These are phyloP conservation scores for Aureobasidium sp. DNA, from an alignment of 2,329 filamentous ascomycete genomes.

Conservation along the genomic window DNA sequence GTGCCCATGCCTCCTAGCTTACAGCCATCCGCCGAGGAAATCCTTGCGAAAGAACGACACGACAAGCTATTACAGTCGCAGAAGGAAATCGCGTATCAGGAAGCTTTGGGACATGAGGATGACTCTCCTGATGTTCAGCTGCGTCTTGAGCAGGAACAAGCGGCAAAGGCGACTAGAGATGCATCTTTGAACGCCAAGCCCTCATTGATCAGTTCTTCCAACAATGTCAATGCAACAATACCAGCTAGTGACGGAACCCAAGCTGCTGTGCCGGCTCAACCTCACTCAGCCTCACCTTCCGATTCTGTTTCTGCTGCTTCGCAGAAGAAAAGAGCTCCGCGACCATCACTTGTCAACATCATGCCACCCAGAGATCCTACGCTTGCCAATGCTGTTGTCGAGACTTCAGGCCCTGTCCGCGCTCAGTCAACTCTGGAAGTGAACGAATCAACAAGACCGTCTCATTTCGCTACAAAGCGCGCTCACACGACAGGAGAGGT, in stretches of 20 bases:
- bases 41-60: constrained; percentile 44
- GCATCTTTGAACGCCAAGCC: not conserved
- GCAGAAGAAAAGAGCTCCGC: not conserved
- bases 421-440: constrained; percentile 69
- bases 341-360: constrained; percentile 1
- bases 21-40: constrained; percentile 23
- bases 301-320: not conserved
- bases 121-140: constrained; percentile 52
- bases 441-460: constrained; percentile 42
- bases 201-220: not conserved
- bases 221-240: not conserved
- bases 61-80: constrained; percentile 44
- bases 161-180: constrained; percentile 12
- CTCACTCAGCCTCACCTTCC: not conserved
- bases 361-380: not conserved
- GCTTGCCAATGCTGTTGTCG: not conserved
- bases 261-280: not conserved
- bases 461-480: not conserved
- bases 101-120: constrained; percentile 35
- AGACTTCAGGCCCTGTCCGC: constrained; percentile 55
- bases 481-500: not conserved
- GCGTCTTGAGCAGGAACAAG: constrained; percentile 23
- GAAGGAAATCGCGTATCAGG: constrained; percentile 36
- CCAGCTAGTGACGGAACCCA: not conserved
- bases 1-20: constrained; percentile 14